Conservation (phyloP, 805 yeast genomes). For the Sugiyamaella marilandica region DNA sequence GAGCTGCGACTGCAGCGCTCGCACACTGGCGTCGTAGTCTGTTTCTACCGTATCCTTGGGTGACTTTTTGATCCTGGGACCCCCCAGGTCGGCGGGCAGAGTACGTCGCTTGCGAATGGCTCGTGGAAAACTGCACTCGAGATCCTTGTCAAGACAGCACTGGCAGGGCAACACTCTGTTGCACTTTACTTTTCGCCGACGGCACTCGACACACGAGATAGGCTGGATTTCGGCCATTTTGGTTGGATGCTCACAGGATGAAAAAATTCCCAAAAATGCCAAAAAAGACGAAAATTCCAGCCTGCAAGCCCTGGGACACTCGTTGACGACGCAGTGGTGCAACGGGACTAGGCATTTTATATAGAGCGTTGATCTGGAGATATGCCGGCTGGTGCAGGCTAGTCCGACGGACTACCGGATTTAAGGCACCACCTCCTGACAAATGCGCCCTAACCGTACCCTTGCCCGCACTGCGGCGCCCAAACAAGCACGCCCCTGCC, state of each 20-base stretch:
- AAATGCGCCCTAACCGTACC: neutral
- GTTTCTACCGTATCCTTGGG: neutral
- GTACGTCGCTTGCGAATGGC: constrained; percentile 1
- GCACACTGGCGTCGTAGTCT: neutral
- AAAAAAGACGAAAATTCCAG: no score
- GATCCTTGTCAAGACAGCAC: constrained; percentile 1
- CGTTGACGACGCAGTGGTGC: neutral
- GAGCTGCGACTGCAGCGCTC: neutral
- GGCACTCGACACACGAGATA: constrained; percentile 9
- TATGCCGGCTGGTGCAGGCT: neutral
- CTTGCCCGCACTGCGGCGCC: neutral
- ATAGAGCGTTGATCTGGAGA: neutral
- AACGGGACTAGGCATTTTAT: neutral
- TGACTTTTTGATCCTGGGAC: neutral
- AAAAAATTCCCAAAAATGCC: no score
- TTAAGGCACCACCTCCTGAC: neutral
- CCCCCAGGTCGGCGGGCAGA: neutral
- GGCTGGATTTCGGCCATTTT: neutral
- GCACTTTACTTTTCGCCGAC: constrained; percentile 10
- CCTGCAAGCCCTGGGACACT: no score
- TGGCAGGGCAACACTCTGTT: constrained; percentile 5
- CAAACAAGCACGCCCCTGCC: neutral
- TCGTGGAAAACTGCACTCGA: neutral
- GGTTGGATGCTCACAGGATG: neutral
- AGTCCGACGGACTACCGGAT: constrained; percentile 4